Percentiles rank a stretch among this genome's conserved stretches.
Evolutionary conservation across 331 rosid species (phyloP).

Genomic region (Spiraea crenata): DNA sequence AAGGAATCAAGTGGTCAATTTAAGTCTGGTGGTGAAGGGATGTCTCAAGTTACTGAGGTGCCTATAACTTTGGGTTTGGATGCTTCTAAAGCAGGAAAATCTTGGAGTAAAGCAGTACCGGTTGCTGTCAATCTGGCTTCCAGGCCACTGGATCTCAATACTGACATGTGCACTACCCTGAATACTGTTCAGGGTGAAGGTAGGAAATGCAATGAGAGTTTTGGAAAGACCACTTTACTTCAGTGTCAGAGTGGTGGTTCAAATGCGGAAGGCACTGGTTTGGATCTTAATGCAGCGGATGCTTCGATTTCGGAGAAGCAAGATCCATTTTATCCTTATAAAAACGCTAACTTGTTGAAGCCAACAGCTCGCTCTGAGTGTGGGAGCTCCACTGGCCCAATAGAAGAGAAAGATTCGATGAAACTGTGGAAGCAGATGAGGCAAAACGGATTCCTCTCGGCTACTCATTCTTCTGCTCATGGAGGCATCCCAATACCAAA

Average conservation of each 20-base stretch:
- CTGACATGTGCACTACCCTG: slow-evolving; percentile 38
- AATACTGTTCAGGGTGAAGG: slow-evolving; percentile 26
- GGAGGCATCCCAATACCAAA: slow-evolving; percentile 90
- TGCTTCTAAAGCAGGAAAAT: slow-evolving; percentile 35
- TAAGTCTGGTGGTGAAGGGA: slow-evolving; percentile 33
- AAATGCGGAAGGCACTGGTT: slow-evolving; percentile 43
- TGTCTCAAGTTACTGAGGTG: slow-evolving; percentile 45
- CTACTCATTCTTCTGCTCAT: slow-evolving; percentile 69
- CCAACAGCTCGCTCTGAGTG: slow-evolving; percentile 67
- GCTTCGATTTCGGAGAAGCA: slow-evolving; percentile 52
- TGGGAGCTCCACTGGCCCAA: slow-evolving; percentile 69
- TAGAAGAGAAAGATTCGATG: slow-evolving; percentile 64
- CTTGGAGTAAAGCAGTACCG: slow-evolving; percentile 16
- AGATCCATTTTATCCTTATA: slow-evolving; percentile 34
- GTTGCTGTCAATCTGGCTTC: slow-evolving; percentile 22
- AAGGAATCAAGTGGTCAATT: slow-evolving; percentile 36
- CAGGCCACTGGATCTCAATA: slow-evolving; percentile 55
- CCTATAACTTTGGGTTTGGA: slow-evolving; percentile 29
- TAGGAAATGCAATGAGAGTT: slow-evolving; percentile 36
- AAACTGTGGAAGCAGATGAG: slow-evolving; percentile 81
- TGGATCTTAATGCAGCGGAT: slow-evolving; percentile 72
- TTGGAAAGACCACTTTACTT: slow-evolving; percentile 18
- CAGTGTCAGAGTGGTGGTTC: slow-evolving; percentile 29
- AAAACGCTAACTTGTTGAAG: slow-evolving; percentile 39
- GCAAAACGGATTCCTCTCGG: slow-evolving; percentile 83